These are phyloP conservation scores for Setaria italica DNA, from an alignment of 202 grass and related monocot species.

Conservation along the genomic window DNA sequence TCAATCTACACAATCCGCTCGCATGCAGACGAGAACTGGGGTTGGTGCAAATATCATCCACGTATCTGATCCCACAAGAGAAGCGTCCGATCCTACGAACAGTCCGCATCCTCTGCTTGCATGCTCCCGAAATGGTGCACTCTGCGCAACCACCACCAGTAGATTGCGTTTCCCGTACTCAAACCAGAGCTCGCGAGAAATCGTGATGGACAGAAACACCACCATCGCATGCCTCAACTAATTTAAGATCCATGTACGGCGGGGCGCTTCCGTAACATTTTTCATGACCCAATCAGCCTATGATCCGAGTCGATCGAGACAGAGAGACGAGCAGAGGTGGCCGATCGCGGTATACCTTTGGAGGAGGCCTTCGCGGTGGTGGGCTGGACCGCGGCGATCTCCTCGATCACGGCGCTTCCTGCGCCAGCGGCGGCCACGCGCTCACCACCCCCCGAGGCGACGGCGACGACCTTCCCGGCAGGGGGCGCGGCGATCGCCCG, in stretches of 20 bases:
- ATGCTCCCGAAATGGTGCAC: constrained; percentile 28
- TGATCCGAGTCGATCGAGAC: constrained; percentile 26
- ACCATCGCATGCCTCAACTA: constrained; percentile 36
- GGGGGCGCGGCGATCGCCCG: constrained; percentile 54
- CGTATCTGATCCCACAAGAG: constrained; percentile 3
- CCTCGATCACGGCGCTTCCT: constrained; percentile 67
- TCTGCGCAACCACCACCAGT: neutral
- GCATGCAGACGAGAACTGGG: constrained; percentile 24
- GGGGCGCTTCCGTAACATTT: neutral
- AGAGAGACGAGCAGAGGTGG: neutral
- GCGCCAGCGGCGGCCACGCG: constrained; percentile 43
- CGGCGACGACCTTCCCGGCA: constrained; percentile 53
- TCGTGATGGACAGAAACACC: constrained; percentile 25
- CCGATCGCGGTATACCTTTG: constrained; percentile 65
- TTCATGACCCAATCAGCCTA: constrained; percentile 7
- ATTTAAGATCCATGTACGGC: constrained; percentile 45
- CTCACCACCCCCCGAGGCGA: constrained; percentile 33
- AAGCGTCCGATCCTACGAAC: neutral
- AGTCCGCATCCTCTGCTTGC: constrained; percentile 44
- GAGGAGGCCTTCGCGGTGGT: constrained; percentile 75
- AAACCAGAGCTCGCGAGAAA: constrained; percentile 1
- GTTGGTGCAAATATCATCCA: constrained; percentile 1
- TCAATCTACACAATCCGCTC: neutral
- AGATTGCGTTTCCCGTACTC: constrained; percentile 2
- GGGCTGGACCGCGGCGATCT: constrained; percentile 56